A percentile compares a stretch with the other conserved stretches of the same genome.
Conservation (phyloP, 202 grass and related monocot genomes). For the Panicum hallii region DNA sequence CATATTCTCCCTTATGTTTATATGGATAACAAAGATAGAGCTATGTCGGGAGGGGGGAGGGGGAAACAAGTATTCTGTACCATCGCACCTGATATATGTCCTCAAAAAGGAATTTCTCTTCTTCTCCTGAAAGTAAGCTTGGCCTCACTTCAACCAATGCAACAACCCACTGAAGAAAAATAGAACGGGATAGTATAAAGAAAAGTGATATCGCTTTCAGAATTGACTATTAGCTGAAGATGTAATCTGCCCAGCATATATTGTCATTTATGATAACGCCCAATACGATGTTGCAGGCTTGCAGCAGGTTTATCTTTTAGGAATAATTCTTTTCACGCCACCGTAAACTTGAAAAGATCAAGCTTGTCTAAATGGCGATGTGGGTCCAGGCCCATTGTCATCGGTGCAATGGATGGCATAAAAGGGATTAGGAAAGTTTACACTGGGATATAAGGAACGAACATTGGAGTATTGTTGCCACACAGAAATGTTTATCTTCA, state of each 20-base stretch:
- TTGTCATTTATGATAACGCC: neutral
- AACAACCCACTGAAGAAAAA: conserved; percentile 72
- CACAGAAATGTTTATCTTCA: neutral
- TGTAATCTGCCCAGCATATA: neutral
- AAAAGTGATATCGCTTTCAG: conserved; percentile 20
- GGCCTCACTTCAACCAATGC: conserved; percentile 83
- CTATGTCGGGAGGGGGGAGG: neutral
- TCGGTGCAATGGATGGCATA: neutral
- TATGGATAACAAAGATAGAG: conserved; percentile 32
- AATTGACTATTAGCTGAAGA: neutral
- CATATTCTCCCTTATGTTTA: conserved; percentile 24
- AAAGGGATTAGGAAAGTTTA: neutral
- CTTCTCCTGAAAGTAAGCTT: conserved; percentile 92
- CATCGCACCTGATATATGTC: conserved; percentile 77
- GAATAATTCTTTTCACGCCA: neutral
- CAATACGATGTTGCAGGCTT: neutral
- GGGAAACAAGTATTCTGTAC: neutral
- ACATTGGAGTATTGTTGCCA: neutral
- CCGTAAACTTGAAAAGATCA: neutral
- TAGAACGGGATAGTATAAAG: conserved; percentile 5
- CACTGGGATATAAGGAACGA: neutral
- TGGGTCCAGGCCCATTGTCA: neutral
- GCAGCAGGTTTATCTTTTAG: conserved; percentile 9
- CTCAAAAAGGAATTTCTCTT: conserved; percentile 86
- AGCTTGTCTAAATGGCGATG: neutral